Percentiles rank a stretch among this genome's conserved stretches.
Conservation (phyloP, 1,284 basidiomycete genomes). For the Marasmius tenuissimus region DNA sequence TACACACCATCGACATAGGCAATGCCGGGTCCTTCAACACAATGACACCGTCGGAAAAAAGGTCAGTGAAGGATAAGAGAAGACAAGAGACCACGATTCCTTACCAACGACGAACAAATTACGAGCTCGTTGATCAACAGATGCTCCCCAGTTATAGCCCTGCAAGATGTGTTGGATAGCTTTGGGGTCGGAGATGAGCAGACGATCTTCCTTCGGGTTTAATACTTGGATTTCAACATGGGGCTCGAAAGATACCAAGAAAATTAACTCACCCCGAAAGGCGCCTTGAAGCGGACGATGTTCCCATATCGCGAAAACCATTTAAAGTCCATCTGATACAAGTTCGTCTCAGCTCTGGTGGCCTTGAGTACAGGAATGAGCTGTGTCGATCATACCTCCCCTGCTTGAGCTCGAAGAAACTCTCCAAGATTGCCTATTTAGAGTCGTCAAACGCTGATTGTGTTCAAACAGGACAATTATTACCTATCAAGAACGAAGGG, state of each 20-base stretch:
- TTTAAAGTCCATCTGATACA: background rate
- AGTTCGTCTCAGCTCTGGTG: background rate
- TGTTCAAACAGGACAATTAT: background rate
- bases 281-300: background rate
- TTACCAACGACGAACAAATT: conserved; percentile 5
- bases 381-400: background rate
- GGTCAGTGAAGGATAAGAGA: background rate
- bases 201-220: conserved; percentile 11
- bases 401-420: background rate
- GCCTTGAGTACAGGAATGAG: too few relatives aligned
- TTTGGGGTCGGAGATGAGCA: conserved; percentile 18
- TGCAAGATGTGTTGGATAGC: conserved; percentile 19
- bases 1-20: background rate
- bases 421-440: background rate
- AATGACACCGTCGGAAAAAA: too few relatives aligned
- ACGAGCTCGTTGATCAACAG: background rate
- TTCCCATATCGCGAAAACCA: conserved; percentile 4
- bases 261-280: background rate
- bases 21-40: background rate
- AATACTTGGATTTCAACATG: background rate
- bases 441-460: background rate
- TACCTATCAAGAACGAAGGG: background rate
- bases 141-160: conserved; percentile 14
- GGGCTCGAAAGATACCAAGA: background rate
- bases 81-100: conserved; percentile 5